Evolutionary conservation across 2,329 filamentous ascomycete species (phyloP).

Genomic region (Cercospora berteroae): DNA sequence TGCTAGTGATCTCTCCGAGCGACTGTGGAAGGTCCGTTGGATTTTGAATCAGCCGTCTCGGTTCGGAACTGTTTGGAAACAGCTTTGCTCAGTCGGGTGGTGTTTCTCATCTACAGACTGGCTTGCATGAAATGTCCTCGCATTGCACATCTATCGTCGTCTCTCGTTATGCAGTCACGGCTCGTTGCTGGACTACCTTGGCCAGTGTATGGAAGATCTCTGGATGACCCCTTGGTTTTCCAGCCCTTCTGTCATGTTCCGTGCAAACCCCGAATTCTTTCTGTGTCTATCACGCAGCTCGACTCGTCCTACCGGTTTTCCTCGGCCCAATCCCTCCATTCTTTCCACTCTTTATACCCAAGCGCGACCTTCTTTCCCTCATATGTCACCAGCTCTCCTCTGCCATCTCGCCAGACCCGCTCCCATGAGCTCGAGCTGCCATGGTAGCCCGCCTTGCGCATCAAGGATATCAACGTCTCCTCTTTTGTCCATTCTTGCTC

Average conservation of each 20-base stretch:
- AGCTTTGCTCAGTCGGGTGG: neutral
- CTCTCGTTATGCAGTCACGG: neutral
- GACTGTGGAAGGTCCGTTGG: neutral
- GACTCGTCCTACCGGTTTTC: slow-evolving; percentile 8
- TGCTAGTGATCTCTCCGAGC: neutral
- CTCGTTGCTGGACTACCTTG: neutral
- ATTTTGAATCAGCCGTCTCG: neutral
- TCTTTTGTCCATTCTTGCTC: slow-evolving; percentile 97
- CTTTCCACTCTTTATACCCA: slow-evolving; percentile 70
- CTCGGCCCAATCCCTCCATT: slow-evolving; percentile 73
- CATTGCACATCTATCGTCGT: neutral
- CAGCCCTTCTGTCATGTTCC: neutral
- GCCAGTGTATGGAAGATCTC: neutral
- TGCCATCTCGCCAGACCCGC: slow-evolving; percentile 71
- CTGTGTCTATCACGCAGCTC: neutral
- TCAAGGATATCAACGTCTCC: slow-evolving; percentile 82
- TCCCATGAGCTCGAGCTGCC: slow-evolving; percentile 50
- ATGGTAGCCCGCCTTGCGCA: slow-evolving; percentile 92
- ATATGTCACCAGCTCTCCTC: slow-evolving; percentile 74
- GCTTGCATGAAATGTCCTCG: neutral
- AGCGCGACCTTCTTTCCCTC: slow-evolving; percentile 77
- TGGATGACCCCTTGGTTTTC: neutral
- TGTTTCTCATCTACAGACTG: neutral
- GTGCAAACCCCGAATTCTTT: neutral
- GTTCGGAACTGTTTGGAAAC: neutral